Evolutionary conservation across 2,329 filamentous ascomycete genomes (phyloP), one percentile per base, ranked within the genome.

Genomic region (Scedosporium dehoogii): DNA sequence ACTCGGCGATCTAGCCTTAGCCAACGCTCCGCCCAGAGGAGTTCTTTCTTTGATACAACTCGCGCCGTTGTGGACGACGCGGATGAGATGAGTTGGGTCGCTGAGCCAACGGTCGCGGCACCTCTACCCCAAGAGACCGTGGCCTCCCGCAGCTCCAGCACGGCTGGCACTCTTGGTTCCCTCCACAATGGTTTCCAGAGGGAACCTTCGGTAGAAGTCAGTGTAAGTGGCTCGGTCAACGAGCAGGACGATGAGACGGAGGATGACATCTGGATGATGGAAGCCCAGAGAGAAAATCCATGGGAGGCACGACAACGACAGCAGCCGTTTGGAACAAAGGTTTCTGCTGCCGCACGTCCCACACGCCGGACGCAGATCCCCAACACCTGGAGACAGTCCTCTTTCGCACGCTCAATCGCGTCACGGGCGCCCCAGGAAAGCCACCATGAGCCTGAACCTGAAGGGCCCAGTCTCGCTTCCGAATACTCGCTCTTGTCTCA

Each of bases 261-360:
- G 10, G 74, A 73, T 3, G 78, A 85, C 65, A 76, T 86, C 10
- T 86, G 83, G 82, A 82, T 81, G 38, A 68, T 84, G 25, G 83
- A 85, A 68, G 83, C 82, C 10, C 75, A 78, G 61, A 77, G 82
- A 12, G 72, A 75, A 6, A 75, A 75, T 1, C 77, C 79, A 9
- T 44, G 42, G 18, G 51, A 46, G n/a, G 23, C 60, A 23, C 51
- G 51, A 18, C 51, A 58, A 46, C 51, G 51, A 18, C 51, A 58
- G 27, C 51, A 57, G 16, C n/a, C 53, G 6, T 46, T 62, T 25
- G 53, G 51, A 12, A 18, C 58, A 14, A 25, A 59, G 33, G 33
- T 3, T 14, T 2, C 23, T 23, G 23, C 51, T 29, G 23, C 33
- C 38, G 14, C 21, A 4, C 33, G 12, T 18, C 14, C 14, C 23